These are phyloP conservation scores for Kurtzmaniella quercitrusa DNA, from an alignment of 1,139 yeast species.

Conservation along the genomic window DNA sequence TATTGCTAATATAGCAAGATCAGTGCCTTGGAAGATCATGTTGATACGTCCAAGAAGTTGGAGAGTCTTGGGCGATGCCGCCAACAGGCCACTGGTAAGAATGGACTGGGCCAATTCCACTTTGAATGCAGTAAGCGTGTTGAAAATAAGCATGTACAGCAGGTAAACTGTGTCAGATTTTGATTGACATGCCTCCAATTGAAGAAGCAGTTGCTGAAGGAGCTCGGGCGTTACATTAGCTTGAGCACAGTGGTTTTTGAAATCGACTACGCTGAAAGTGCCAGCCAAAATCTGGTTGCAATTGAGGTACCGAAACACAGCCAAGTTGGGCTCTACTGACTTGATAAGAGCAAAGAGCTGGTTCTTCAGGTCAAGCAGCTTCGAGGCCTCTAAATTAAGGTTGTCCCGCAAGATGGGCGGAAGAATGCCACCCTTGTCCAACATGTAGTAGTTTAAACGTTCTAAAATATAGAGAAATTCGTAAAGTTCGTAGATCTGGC, in stretches of 20 bases:
- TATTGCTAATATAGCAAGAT: slow-evolving; percentile 2
- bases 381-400: not conserved
- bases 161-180: slow-evolving; percentile 5
- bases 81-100: slow-evolving; percentile 1
- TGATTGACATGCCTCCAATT: slow-evolving; percentile 1
- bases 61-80: not conserved
- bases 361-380: slow-evolving; percentile 4
- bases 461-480: slow-evolving; percentile 32
- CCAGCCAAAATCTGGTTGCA: slow-evolving; percentile 1
- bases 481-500: slow-evolving; percentile 32
- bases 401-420: not conserved
- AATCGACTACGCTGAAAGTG: slow-evolving; percentile 2
- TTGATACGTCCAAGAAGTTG: slow-evolving; percentile 2
- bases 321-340: slow-evolving; percentile 1
- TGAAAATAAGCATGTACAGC: slow-evolving; percentile 6
- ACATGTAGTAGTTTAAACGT: slow-evolving; percentile 26
- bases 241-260: slow-evolving; percentile 1
- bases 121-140: slow-evolving; percentile 4
- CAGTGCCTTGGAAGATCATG: slow-evolving; percentile 5
- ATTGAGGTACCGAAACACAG: slow-evolving; percentile 6
- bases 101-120: slow-evolving; percentile 6
- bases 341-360: slow-evolving; percentile 5
- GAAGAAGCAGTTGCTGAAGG: slow-evolving; percentile 1
- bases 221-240: not conserved
- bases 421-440: slow-evolving; percentile 5